Conservation (phyloP, 345 rosid species). For the Mallotus nudiflorus region DNA sequence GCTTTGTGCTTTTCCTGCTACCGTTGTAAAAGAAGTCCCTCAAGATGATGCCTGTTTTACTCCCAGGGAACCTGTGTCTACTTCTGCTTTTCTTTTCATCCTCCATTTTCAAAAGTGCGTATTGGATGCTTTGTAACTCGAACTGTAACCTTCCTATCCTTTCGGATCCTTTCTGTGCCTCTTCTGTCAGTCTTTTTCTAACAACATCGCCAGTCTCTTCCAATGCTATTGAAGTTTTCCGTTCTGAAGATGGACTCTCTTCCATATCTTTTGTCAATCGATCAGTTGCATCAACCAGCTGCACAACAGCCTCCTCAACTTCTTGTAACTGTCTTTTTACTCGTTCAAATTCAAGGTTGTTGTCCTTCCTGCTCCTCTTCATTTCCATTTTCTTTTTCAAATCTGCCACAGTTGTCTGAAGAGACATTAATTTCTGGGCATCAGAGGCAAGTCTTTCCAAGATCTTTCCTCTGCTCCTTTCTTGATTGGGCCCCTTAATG, state of each 20-base stretch:
- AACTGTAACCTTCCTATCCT: constrained; percentile 24
- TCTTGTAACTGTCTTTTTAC: constrained; percentile 26
- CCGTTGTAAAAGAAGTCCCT: constrained; percentile 66
- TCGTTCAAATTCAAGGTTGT: constrained; percentile 22
- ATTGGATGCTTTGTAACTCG: constrained; percentile 30
- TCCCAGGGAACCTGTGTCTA: constrained; percentile 37
- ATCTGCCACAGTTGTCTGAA: constrained; percentile 25
- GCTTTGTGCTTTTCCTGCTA: constrained; percentile 46
- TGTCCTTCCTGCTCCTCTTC: constrained; percentile 16
- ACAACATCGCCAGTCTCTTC: constrained; percentile 5
- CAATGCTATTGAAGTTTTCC: constrained; percentile 20
- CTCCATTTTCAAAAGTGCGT: constrained; percentile 23
- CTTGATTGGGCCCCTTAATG: constrained; percentile 37
- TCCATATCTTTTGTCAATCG: constrained; percentile 21
- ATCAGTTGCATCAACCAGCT: constrained; percentile 18
- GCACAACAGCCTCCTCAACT: constrained; percentile 24
- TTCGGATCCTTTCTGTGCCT: constrained; percentile 28
- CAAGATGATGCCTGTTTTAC: constrained; percentile 54
- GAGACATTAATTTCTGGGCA: constrained; percentile 25
- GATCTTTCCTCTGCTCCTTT: constrained; percentile 23
- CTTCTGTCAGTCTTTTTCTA: constrained; percentile 22
- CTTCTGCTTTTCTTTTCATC: constrained; percentile 25
- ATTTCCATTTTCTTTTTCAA: constrained; percentile 24
- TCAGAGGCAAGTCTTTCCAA: constrained; percentile 31
- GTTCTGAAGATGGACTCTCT: constrained; percentile 17